Conservation (phyloP, 805 yeast species). For the Blastobotrys attinorum region DNA sequence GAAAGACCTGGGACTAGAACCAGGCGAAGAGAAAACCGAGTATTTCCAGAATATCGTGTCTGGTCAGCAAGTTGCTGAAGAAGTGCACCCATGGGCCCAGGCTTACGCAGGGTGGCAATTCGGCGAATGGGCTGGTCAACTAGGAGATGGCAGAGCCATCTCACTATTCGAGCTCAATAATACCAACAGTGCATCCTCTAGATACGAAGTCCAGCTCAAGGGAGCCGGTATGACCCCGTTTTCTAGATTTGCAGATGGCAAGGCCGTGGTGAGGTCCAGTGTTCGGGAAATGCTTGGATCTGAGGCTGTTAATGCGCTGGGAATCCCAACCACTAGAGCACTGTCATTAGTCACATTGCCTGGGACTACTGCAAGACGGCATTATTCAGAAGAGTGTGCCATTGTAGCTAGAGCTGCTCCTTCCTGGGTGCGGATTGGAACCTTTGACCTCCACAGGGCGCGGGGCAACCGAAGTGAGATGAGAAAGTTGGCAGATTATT, state of each 20-base stretch:
- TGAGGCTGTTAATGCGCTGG: constrained; percentile 71
- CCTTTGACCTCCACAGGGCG: constrained; percentile 74
- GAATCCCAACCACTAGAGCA: constrained; percentile 84
- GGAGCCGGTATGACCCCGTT: constrained; percentile 92
- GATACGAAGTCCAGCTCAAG: constrained; percentile 71
- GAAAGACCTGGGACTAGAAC: constrained; percentile 48
- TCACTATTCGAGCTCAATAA: constrained; percentile 67
- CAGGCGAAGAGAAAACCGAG: constrained; percentile 33
- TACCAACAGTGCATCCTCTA: constrained; percentile 30
- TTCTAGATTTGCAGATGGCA: constrained; percentile 94
- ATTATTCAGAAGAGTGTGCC: constrained; percentile 69
- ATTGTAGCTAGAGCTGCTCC: constrained; percentile 77
- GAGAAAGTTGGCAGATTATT: constrained; percentile 58
- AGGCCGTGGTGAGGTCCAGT: constrained; percentile 82
- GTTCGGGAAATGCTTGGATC: constrained; percentile 81
- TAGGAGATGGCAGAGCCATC: constrained; percentile 91
- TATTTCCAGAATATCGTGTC: constrained; percentile 48
- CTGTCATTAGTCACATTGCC: constrained; percentile 67
- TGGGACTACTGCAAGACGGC: constrained; percentile 62
- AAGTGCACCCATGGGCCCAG: constrained; percentile 74
- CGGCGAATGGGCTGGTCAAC: constrained; percentile 93
- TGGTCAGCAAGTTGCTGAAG: constrained; percentile 45
- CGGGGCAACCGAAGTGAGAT: constrained; percentile 62
- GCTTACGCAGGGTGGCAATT: constrained; percentile 96
- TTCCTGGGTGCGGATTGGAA: constrained; percentile 82